phyloP scores from a whole-genome alignment of 495 filamentous ascomycete species.

The Aspergillus incahuasiensis region DNA sequence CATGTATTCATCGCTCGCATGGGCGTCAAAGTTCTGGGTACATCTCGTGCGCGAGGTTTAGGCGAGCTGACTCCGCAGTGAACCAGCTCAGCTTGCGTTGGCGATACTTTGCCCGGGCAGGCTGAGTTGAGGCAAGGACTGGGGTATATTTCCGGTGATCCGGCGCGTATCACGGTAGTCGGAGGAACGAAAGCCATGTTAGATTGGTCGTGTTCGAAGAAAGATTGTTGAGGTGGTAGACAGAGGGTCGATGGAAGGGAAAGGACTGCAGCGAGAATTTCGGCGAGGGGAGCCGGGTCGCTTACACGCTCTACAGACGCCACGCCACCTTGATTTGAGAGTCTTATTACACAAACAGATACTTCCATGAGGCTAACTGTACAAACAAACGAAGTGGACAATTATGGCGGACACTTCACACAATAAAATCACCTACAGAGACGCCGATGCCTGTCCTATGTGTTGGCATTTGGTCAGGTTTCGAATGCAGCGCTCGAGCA shows the following conservation, averaged over 20 bases:
- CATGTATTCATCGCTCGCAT: not conserved
- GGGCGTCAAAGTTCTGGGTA: not conserved
- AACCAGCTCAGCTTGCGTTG: not conserved
- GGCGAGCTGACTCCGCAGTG: not conserved
- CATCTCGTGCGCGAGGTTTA: not conserved
- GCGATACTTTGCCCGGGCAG: not conserved
- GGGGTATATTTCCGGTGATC: not conserved
- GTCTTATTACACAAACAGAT: not conserved
- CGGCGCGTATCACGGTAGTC: not conserved
- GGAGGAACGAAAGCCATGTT: not conserved
- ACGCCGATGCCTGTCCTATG: not conserved
- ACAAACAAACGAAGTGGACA: not conserved
- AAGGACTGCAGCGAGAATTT: slow-evolving; percentile 1
- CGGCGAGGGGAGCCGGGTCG: not conserved
- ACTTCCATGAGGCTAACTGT: not conserved
- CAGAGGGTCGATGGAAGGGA: not conserved
- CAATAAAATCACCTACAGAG: not conserved
- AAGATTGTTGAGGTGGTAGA: not conserved
- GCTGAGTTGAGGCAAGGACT: not conserved
- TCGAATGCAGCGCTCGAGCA: not conserved
- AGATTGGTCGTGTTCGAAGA: not conserved
- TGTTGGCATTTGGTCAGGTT: not conserved
- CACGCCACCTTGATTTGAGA: not conserved
- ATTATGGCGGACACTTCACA: not conserved
- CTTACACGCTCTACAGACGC: slow-evolving; percentile 4